Percentiles rank a stretch among this genome's conserved stretches.
Conservation (phyloP, 169 alveolate species). For the Eimeria brunetti region DNA sequence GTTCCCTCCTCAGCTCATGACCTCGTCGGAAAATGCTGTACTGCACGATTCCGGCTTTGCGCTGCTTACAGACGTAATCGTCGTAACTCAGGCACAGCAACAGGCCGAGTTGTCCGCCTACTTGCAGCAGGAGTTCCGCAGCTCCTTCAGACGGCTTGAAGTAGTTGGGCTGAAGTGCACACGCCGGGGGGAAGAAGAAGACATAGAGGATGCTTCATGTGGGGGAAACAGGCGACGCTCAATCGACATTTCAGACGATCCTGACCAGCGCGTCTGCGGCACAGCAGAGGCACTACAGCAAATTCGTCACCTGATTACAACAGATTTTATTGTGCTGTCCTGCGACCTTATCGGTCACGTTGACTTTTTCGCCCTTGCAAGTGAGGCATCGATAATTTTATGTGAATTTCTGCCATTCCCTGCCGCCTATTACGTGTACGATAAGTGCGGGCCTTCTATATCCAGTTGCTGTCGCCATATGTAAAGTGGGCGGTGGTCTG, state of each 20-base stretch:
- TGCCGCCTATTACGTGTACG: neutral
- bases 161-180: slow-evolving; percentile 77
- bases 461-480: neutral
- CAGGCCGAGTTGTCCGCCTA: slow-evolving; percentile 75
- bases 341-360: slow-evolving; percentile 80
- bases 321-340: slow-evolving; percentile 72
- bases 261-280: slow-evolving; percentile 73
- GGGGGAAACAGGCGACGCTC: slow-evolving; percentile 56
- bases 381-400: neutral
- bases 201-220: slow-evolving; percentile 27
- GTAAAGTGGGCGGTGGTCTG: neutral
- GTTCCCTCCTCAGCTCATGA: neutral
- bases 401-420: neutral
- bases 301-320: slow-evolving; percentile 67
- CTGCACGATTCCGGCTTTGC: neutral
- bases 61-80: slow-evolving; percentile 69
- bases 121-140: slow-evolving; percentile 72
- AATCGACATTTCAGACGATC: slow-evolving; percentile 45
- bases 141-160: slow-evolving; percentile 78
- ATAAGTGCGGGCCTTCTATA: neutral
- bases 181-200: slow-evolving; percentile 73
- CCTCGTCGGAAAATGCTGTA: neutral
- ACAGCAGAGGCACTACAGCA: slow-evolving; percentile 79
- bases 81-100: slow-evolving; percentile 66
- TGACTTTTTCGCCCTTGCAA: slow-evolving; percentile 80